Evolutionary conservation across 208 protist species (phyloP), one percentile per base, ranked within the genome.

Genomic region (Acanthamoeba sp.): DNA sequence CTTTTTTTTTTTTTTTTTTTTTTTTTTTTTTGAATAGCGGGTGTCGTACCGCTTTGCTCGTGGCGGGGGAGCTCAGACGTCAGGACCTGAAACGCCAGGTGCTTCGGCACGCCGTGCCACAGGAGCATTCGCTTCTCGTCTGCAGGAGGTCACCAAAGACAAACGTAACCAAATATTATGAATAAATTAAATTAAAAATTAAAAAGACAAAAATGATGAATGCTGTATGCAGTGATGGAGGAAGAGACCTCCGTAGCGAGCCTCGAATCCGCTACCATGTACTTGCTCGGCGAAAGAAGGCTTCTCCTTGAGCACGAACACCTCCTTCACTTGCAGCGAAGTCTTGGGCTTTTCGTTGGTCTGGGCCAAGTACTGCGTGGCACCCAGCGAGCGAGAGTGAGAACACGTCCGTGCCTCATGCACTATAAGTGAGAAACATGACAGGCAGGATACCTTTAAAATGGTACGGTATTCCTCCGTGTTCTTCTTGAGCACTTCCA

Each of bases 311-410:
- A 78, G 69, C 69, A 9, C 36, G 22, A 78, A 78, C 32, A 78
- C 69, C 38, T 78, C 69, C 36, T 78, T 78, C 20, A 78, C 69
- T 42, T 78, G 69, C 69, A 78, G 29, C 7, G 69, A 78, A 10
- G 27, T 12, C 69, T 78, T 78, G 69, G 69, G 69, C 20, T 10
- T 38, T 1, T 42, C 34, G 38, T 78, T 78, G 36, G 69, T 78
- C 29, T 78, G 6, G 14, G 34, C 69, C 32, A 78, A 20, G 69
- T 78, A 78, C 69, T 78, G 69, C n/a, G n/a, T n/a, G n/a, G n/a
- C 34, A 78, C 20, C 34, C 5, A 12, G 27, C 2, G 5, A 4
- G 24, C 2, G 27, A 66, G 27, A 66, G 59, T n/a, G 34, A 38
- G 34, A 40, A 27, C 64, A 73, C 4, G n/a, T n/a, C n/a, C n/a